These are phyloP conservation scores for Backusella morwellensis DNA, from an alignment of 192 early-diverging fungal species.

Conservation along the genomic window DNA sequence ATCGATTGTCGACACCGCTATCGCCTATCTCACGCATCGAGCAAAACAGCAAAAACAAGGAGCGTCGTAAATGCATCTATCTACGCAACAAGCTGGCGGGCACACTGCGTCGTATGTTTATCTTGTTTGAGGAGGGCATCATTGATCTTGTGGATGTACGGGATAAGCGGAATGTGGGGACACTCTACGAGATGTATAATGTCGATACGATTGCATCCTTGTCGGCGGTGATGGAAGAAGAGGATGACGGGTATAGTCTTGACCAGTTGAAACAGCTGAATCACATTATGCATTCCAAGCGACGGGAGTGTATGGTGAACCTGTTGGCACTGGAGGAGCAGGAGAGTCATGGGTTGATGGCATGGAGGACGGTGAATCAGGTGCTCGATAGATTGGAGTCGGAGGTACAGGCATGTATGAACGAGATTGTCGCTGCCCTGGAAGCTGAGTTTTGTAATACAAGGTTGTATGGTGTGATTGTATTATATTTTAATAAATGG, in stretches of 20 bases:
- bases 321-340: slow-evolving; percentile 36
- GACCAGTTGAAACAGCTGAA: slow-evolving; percentile 43
- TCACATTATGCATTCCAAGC: slow-evolving; percentile 44
- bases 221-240: slow-evolving; percentile 8
- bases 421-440: slow-evolving; percentile 38
- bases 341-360: background rate
- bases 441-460: slow-evolving; percentile 46
- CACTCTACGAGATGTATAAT: slow-evolving; percentile 54
- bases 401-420: slow-evolving; percentile 32
- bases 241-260: slow-evolving; percentile 32
- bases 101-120: slow-evolving; percentile 42
- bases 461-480: background rate
- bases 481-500: background rate
- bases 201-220: slow-evolving; percentile 28
- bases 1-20: slow-evolving; percentile 55
- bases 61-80: slow-evolving; percentile 42
- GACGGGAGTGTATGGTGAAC: slow-evolving; percentile 56
- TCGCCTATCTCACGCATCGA: slow-evolving; percentile 64
- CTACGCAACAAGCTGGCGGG: slow-evolving; percentile 45
- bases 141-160: slow-evolving; percentile 44
- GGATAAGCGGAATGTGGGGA: slow-evolving; percentile 36
- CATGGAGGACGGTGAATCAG: slow-evolving; percentile 15
- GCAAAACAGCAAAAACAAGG: slow-evolving; percentile 40
- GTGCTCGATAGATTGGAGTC: slow-evolving; percentile 4
- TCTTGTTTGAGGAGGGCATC: slow-evolving; percentile 45